Evolutionary conservation across 1,139 yeast species (phyloP).

Genomic region (Nadsonia starkeyi-henricii): DNA sequence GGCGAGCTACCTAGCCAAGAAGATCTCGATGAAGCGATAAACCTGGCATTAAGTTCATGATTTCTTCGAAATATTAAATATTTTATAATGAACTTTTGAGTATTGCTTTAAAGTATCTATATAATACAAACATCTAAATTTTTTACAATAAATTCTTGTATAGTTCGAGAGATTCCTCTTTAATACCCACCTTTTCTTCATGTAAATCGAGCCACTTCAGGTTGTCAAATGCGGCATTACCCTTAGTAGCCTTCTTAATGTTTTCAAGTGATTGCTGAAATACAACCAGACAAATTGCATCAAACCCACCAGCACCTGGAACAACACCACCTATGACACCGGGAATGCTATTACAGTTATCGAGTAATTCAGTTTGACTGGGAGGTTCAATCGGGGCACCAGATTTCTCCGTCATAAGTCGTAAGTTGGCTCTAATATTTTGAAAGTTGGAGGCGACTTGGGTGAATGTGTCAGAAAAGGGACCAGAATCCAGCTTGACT

Average conservation of each 20-base stretch:
- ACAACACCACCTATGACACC: constrained; percentile 93
- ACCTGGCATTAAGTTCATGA: not conserved
- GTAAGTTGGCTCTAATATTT: constrained; percentile 40
- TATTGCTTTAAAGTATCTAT: not conserved
- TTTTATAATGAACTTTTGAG: not conserved
- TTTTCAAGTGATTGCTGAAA: constrained; percentile 31
- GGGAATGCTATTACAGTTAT: constrained; percentile 37
- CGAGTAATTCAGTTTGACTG: constrained; percentile 58
- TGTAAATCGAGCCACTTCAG: constrained; percentile 23
- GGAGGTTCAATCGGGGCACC: constrained; percentile 85
- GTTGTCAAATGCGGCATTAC: constrained; percentile 13
- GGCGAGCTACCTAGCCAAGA: not conserved
- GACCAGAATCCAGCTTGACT: constrained; percentile 13
- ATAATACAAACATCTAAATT: not conserved
- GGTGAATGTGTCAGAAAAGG: constrained; percentile 1
- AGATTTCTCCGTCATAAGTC: constrained; percentile 44
- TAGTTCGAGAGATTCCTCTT: constrained; percentile 10
- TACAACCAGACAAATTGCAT: constrained; percentile 70
- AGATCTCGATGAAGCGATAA: not conserved
- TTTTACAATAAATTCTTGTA: constrained; percentile 2
- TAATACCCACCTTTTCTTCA: constrained; percentile 23
- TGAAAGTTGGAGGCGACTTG: constrained; percentile 23
- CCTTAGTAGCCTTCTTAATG: constrained; percentile 26
- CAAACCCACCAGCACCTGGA: constrained; percentile 98
- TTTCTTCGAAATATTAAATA: not conserved